Conservation (phyloP, 148 eudicot genomes). For the Polygonum maritimum region DNA sequence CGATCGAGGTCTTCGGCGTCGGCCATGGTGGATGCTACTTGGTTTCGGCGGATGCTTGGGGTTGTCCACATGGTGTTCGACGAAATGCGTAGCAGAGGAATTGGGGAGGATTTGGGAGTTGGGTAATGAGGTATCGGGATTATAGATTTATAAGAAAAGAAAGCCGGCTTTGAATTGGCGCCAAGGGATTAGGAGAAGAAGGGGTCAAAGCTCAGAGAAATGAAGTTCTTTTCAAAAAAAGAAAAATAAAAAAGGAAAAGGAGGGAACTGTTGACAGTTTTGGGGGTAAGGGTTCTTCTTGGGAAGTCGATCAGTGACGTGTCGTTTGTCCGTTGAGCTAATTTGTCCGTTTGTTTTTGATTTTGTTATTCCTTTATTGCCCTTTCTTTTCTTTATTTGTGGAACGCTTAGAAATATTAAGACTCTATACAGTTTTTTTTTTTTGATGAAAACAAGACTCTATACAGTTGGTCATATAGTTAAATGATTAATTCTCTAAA, state of each 20-base stretch:
- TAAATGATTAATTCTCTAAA: no score
- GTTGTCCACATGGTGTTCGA: constrained; percentile 36
- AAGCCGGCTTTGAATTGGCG: background rate
- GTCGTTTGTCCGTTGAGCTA: background rate
- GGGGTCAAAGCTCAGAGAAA: background rate
- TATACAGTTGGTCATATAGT: no score
- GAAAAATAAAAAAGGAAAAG: background rate
- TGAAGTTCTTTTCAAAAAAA: background rate
- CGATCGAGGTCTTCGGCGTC: constrained; percentile 60
- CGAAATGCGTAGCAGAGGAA: background rate
- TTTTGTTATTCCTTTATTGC: background rate
- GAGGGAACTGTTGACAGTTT: background rate
- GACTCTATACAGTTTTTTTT: no score
- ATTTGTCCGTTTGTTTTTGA: background rate
- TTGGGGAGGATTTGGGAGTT: background rate
- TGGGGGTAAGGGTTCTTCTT: background rate
- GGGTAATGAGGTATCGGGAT: background rate
- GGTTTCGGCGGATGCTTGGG: constrained; percentile 75
- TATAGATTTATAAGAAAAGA: background rate
- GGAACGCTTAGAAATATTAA: background rate
- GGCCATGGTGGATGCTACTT: constrained; percentile 49
- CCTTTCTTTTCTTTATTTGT: background rate
- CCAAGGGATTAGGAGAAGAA: background rate
- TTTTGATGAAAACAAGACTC: no score
- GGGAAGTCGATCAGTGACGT: background rate